Evolutionary conservation across 176 grass and related monocot species (phyloP), one percentile per base, ranked within the genome.

Genomic region (Carex scoparia): DNA sequence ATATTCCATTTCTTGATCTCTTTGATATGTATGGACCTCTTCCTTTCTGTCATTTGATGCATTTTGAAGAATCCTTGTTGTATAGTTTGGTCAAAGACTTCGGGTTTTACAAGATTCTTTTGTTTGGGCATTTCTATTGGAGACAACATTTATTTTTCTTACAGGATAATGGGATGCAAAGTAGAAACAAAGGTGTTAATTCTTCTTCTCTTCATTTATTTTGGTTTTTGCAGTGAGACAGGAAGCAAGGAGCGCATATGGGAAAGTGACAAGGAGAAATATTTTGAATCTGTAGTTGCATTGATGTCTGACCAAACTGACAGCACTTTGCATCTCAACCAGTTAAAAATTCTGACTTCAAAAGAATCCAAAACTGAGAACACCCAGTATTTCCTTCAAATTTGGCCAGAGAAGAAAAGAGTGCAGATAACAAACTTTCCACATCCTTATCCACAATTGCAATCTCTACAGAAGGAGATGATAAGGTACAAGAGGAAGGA

Each of bases 311-410:
- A 96, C 81, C 89, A 90, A 80, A 92, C 89, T 87, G 93, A 99
- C 64, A 88, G 85, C 65, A 90, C 91, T 57, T 81, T 99, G 31
- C 46, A 78, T 69, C 85, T 99, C 82, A 90, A 94, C 66, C 84
- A 96, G 81, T 86, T 99, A 86, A 99, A 91, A 64, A 94, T 99
- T 85, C 91, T 99, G 66, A 92, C 91, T 16, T 99, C 93, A 38
- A 96, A 93, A 90, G 97, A 99, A 87, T 99, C 97, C 56, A 99
- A 99, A 91, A 96, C 97, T 56, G 97, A 99, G 90, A 99, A 99
- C 64, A 94, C 91, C 51, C 97, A 99, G 79, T 96, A 96, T 91
- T 94, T 91, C 86, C 89, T 99, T 27, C 91, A 96, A 79, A 88
- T 58, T 84, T 99, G 93, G 90, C 97, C 97, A 38, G 88, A 94